phyloP scores from a whole-genome alignment of 371 early-diverging fungal genomes.

The Batrachochytrium dendrobatidis region DNA sequence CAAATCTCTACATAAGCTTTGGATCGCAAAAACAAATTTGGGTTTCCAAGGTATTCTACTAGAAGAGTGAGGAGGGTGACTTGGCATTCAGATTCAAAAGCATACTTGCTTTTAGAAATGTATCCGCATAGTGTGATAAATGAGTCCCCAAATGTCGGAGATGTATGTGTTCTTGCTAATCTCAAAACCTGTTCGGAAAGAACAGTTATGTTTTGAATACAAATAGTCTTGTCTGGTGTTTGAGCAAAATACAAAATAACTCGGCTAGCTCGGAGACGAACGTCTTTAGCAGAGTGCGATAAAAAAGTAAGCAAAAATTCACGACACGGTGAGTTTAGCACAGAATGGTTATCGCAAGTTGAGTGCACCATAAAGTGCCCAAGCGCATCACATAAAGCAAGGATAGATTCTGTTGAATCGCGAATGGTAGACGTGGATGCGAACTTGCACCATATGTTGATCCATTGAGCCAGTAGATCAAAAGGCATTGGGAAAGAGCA shows the following conservation, averaged over 20 bases:
- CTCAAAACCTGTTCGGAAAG: neutral
- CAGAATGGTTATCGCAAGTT: neutral
- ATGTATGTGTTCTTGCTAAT: neutral
- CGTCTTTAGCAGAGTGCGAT: neutral
- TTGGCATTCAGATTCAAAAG: neutral
- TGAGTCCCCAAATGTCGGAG: neutral
- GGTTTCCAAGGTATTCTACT: neutral
- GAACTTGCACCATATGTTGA: neutral
- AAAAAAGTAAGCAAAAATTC: neutral
- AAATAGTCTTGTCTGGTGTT: neutral
- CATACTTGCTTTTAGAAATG: neutral
- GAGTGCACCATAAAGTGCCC: neutral
- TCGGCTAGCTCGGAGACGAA: neutral
- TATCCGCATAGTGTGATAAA: neutral
- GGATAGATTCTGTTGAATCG: neutral
- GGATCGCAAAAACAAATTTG: neutral
- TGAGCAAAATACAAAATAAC: neutral
- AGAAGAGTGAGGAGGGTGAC: neutral
- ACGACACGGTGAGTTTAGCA: neutral
- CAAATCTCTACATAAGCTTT: neutral
- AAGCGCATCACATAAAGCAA: neutral
- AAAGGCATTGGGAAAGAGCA: neutral
- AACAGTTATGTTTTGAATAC: neutral
- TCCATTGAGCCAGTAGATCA: neutral
- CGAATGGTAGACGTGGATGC: neutral